phyloP scores from a whole-genome alignment of 2,329 filamentous ascomycete species.

The Berkeleyomyces rouxiae region DNA sequence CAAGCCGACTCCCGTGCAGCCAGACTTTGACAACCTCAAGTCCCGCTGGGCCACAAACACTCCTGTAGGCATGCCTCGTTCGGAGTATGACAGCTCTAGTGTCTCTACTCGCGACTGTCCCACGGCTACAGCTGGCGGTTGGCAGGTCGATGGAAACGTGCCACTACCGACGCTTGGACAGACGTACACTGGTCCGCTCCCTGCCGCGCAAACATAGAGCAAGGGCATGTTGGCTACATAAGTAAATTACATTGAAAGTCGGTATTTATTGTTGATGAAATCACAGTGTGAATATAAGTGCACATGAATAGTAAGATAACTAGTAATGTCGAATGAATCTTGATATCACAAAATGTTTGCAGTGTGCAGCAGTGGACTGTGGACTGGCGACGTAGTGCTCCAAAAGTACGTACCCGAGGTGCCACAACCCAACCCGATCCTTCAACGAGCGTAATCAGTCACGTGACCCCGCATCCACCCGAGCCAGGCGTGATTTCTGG shows the following conservation, averaged over 20 bases:
- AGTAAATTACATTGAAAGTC: too few species aligned
- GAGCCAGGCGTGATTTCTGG: slow-evolving; percentile 7
- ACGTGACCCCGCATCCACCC: background rate
- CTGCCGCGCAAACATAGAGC: background rate
- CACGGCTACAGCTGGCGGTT: slow-evolving; percentile 47
- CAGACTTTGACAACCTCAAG: slow-evolving; percentile 67
- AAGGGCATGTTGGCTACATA: background rate
- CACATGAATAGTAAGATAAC: background rate
- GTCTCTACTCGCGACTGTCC: slow-evolving; percentile 55
- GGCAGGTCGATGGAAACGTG: slow-evolving; percentile 56
- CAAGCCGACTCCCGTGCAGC: slow-evolving; percentile 53
- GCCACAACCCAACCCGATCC: too few species aligned
- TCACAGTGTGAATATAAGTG: too few species aligned
- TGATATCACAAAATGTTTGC: background rate
- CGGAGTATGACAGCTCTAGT: slow-evolving; percentile 45
- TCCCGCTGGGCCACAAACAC: slow-evolving; percentile 56
- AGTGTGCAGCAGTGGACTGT: too few species aligned
- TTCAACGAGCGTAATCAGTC: background rate
- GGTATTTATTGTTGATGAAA: background rate
- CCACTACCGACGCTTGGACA: slow-evolving; percentile 53
- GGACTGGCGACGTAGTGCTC: too few species aligned
- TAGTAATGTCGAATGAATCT: background rate
- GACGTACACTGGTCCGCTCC: slow-evolving; percentile 21
- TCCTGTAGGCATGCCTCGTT: slow-evolving; percentile 50
- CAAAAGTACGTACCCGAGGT: too few species aligned